Percentiles rank a stretch among this genome's conserved stretches.
Evolutionary conservation across 371 early-diverging fungal genomes (phyloP).

Genomic region (Mucor plumbeus): DNA sequence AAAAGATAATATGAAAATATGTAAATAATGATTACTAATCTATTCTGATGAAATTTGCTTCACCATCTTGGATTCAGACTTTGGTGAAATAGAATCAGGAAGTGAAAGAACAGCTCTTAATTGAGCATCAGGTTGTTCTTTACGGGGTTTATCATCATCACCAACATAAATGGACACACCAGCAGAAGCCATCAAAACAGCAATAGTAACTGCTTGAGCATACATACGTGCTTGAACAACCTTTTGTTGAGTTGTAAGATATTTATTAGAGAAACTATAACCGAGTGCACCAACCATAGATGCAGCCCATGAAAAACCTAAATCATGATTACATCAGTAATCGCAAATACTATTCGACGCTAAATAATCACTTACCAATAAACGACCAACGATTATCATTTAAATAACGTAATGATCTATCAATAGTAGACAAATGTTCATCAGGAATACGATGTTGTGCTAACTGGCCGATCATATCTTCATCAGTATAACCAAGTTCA

Average conservation of each 20-base stretch:
- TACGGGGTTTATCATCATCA: slow-evolving; percentile 36
- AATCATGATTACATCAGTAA: slow-evolving; percentile 3
- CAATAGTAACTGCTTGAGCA: slow-evolving; percentile 57
- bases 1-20: background rate
- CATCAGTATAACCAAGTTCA: slow-evolving; percentile 51
- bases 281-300: slow-evolving; percentile 72
- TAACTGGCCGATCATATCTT: slow-evolving; percentile 34
- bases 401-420: slow-evolving; percentile 41
- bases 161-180: slow-evolving; percentile 53
- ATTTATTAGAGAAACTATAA: slow-evolving; percentile 70
- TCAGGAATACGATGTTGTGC: slow-evolving; percentile 13
- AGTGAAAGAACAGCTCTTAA: slow-evolving; percentile 51
- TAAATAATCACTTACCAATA: slow-evolving; percentile 45
- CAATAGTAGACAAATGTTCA: slow-evolving; percentile 27
- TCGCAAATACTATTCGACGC: background rate
- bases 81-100: slow-evolving; percentile 34
- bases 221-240: slow-evolving; percentile 82
- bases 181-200: slow-evolving; percentile 57
- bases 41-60: slow-evolving; percentile 16
- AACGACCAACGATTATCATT: slow-evolving; percentile 58
- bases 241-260: slow-evolving; percentile 73
- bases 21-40: background rate
- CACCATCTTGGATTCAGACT: slow-evolving; percentile 26
- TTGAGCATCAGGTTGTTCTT: slow-evolving; percentile 47
- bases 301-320: slow-evolving; percentile 72